Evolutionary conservation across 345 rosid genomes (phyloP).

Genomic region (Triadica sebifera): DNA sequence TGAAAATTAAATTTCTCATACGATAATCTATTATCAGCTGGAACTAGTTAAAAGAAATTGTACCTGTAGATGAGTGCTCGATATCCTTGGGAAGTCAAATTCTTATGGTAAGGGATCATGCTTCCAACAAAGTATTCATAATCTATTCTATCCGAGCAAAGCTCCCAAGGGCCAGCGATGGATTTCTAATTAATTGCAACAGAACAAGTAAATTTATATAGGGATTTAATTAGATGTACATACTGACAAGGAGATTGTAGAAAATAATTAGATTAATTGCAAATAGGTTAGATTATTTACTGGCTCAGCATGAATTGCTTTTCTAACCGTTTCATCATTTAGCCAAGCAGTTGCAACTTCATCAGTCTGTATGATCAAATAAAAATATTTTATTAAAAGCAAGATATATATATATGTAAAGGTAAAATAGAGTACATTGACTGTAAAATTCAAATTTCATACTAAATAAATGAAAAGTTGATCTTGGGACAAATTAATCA

Average conservation of each 20-base stretch:
- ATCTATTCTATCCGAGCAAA: constrained; percentile 33
- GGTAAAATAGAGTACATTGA: too few species aligned
- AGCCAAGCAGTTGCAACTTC: constrained; percentile 45
- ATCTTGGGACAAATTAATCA: too few species aligned
- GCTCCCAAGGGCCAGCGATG: constrained; percentile 42
- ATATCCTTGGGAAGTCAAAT: constrained; percentile 42
- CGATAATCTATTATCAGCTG: too few species aligned
- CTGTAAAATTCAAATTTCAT: too few species aligned
- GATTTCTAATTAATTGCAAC: constrained; percentile 13
- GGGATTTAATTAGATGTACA: too few species aligned
- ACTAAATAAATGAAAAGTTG: too few species aligned
- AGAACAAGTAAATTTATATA: too few species aligned
- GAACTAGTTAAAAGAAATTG: too few species aligned
- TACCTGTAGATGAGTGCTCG: constrained; percentile 61
- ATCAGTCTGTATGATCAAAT: constrained; percentile 30
- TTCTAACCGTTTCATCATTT: constrained; percentile 45
- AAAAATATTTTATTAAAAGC: too few species aligned
- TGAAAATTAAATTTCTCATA: too few species aligned
- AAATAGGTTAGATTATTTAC: constrained; percentile 16
- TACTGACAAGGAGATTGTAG: too few species aligned
- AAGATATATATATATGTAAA: too few species aligned
- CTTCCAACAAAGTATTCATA: constrained; percentile 38
- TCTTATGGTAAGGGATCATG: constrained; percentile 46
- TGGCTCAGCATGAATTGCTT: constrained; percentile 47
- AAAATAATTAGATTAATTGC: background rate